Conservation (phyloP, 2,329 filamentous ascomycete species). For the Fusarium acutatum region DNA sequence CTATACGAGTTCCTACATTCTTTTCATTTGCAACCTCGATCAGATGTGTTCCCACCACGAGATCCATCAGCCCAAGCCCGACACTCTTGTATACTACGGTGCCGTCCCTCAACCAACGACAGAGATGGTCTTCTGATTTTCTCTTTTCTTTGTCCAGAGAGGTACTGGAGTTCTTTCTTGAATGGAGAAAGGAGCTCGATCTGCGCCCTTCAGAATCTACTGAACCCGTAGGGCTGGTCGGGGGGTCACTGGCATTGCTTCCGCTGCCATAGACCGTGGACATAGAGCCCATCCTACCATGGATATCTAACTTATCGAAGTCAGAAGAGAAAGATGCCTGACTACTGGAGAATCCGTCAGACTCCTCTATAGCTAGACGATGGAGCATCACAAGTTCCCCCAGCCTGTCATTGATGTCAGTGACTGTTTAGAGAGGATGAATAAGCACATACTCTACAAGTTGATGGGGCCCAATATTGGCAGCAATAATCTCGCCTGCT, state of each 20-base stretch:
- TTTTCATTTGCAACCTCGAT: constrained; percentile 64
- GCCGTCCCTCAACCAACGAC: constrained; percentile 65
- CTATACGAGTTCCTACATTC: constrained; percentile 62
- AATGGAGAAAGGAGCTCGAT: constrained; percentile 45
- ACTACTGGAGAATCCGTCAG: constrained; percentile 45
- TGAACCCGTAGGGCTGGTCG: constrained; percentile 46
- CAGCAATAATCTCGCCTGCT: constrained; percentile 86
- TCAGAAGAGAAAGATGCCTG: constrained; percentile 44
- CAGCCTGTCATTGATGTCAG: constrained; percentile 56
- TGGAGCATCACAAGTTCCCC: constrained; percentile 79
- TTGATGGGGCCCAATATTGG: constrained; percentile 75
- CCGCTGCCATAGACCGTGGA: constrained; percentile 49
- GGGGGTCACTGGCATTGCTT: constrained; percentile 32
- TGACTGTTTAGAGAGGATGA: not conserved
- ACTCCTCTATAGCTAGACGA: constrained; percentile 53
- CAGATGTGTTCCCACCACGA: constrained; percentile 68
- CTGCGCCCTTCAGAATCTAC: constrained; percentile 44
- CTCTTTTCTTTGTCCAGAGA: constrained; percentile 49
- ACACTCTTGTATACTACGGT: constrained; percentile 77
- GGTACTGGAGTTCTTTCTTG: constrained; percentile 41
- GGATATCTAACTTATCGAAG: constrained; percentile 48
- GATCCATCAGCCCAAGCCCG: constrained; percentile 72
- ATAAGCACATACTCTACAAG: constrained; percentile 74
- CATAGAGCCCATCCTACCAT: constrained; percentile 50
- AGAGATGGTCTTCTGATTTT: constrained; percentile 59